Base-by-base conservation (phyloP, 495 filamentous ascomycete genomes). In the Xeromyces bisporus region DNA sequence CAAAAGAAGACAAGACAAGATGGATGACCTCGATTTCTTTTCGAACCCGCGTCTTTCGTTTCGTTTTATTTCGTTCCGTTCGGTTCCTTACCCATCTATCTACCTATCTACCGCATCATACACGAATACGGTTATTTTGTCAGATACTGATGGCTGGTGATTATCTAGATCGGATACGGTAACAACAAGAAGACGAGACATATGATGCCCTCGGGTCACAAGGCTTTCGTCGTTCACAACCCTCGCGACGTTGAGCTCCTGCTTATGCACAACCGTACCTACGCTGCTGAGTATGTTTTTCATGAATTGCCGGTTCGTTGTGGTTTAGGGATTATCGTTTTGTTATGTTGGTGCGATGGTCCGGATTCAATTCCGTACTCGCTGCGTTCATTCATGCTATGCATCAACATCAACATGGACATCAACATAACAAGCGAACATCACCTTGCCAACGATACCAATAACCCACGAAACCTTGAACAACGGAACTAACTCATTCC, bases 211-310 rank as follows among this genome's bases (percentile, higher is more conserved):
- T 92, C 84, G 50, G 89, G 89, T 66, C 89, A 94, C 76, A 96
- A 96, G 73, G 85, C 89, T 37, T 97, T 97, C 76, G 76, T 96
- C 55, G 89, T 97, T 64, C 77, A 83, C 72, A 96, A 94, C 73
- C 55, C 75, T 60, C 65, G 73, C 53, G 91, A 96, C 51, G 77
- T 97, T 52, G 87, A 96, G 65, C 77, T 97, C 39, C 80, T 97
- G 46, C 73, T 97, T 38, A 97, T 97, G 89, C 91, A 97, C 77
- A 96, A 96, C 78, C 77, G 77, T 58, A 93, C 83, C 57, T 93
- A 75, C 65, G 89, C 89, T 56, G 89, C 89, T 53, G 91, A 96
- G 89, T 96, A 79, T 50, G 84, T 71, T 21, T 27, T 18, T 27
- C 10, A 24, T 15, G 13, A 25, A 18, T 14, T 26, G 23, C 21